Conservation (phyloP, 106 monocot species). For the Ottelia alismoides region DNA sequence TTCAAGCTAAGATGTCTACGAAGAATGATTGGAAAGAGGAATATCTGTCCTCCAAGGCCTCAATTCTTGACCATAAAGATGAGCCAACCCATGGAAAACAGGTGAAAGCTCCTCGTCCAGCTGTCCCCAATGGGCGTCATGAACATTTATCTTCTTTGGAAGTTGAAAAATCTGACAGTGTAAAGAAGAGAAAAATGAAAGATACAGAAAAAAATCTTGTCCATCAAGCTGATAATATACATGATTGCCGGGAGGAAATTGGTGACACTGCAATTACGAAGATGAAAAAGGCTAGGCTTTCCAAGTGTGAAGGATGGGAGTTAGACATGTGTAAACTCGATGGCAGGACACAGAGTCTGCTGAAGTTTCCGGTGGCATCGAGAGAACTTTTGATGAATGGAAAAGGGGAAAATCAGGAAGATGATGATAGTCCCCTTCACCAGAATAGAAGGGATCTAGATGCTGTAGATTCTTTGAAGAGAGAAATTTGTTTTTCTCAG, state of each 20-base stretch:
- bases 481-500: conserved; percentile 25
- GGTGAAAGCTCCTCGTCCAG: conserved; percentile 6
- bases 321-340: conserved; percentile 7
- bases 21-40: conserved; percentile 21
- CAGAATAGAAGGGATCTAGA: conserved; percentile 11
- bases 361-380: not conserved
- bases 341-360: conserved; percentile 9
- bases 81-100: conserved; percentile 17
- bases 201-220: conserved; percentile 25
- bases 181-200: conserved; percentile 45
- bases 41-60: conserved; percentile 22
- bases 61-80: conserved; percentile 16
- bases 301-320: conserved; percentile 26
- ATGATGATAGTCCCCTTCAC: conserved; percentile 10
- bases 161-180: conserved; percentile 18
- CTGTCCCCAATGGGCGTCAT: conserved; percentile 19
- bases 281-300: conserved; percentile 35
- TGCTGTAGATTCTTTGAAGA: conserved; percentile 13
- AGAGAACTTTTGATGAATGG: conserved; percentile 6
- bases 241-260: conserved; percentile 18
- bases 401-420: conserved; percentile 1
- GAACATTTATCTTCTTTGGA: conserved; percentile 18
- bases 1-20: conserved; percentile 10
- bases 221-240: conserved; percentile 9
- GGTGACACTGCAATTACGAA: conserved; percentile 20